Evolutionary conservation across 495 filamentous ascomycete genomes (phyloP).

Genomic region (Podospora comata): DNA sequence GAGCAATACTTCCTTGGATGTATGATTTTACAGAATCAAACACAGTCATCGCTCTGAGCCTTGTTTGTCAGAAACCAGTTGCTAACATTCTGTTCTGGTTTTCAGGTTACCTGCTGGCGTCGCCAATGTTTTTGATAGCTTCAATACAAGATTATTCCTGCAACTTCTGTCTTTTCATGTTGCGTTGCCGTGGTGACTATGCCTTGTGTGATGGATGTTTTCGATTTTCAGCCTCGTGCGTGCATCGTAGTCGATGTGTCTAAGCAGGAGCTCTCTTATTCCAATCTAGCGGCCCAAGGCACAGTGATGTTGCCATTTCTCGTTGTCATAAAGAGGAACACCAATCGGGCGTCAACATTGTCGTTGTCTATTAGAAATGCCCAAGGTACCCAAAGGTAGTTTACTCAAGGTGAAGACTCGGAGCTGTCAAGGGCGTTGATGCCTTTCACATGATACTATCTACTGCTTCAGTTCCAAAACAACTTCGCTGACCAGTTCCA

Average conservation of each 20-base stretch:
- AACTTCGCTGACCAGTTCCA: too few species aligned
- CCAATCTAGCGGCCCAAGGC: too few species aligned
- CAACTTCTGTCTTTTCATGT: not conserved
- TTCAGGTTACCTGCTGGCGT: not conserved
- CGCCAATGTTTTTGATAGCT: slow-evolving; percentile 1
- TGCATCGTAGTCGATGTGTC: not conserved
- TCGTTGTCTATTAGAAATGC: too few species aligned
- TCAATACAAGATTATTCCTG: not conserved
- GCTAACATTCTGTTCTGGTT: slow-evolving; percentile 3
- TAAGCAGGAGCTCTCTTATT: too few species aligned
- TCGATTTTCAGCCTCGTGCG: not conserved
- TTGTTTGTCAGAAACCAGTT: not conserved
- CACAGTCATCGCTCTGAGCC: slow-evolving; percentile 12
- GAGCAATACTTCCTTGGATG: slow-evolving; percentile 61
- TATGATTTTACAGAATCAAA: slow-evolving; percentile 45
- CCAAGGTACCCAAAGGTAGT: too few species aligned
- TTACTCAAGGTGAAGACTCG: too few species aligned
- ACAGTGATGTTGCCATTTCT: too few species aligned
- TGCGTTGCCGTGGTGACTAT: not conserved
- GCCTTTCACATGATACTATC: too few species aligned
- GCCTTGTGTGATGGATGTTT: not conserved
- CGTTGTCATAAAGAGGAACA: too few species aligned
- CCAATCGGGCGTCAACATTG: too few species aligned
- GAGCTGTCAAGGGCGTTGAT: too few species aligned
- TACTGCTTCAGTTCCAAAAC: too few species aligned